Conservation (phyloP, 306 rosid genomes). For the Calophaca sinica region DNA sequence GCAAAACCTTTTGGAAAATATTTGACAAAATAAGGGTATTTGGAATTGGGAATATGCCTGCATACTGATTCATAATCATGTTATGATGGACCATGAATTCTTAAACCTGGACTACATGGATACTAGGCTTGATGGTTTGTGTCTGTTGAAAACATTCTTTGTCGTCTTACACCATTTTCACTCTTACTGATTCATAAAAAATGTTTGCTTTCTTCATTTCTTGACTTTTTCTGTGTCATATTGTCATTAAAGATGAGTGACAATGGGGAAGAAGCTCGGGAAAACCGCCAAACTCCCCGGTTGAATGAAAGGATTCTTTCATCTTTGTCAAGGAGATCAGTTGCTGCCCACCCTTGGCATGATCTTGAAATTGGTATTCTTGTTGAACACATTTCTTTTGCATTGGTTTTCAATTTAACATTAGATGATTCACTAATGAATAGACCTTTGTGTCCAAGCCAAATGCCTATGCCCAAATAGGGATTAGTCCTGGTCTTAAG, state of each 20-base stretch:
- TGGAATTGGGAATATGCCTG: not conserved
- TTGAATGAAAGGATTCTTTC: slow-evolving; percentile 96
- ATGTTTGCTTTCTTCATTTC: not conserved
- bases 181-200: slow-evolving; percentile 4
- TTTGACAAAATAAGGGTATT: not conserved
- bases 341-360: slow-evolving; percentile 99
- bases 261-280: slow-evolving; percentile 18
- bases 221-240: not conserved
- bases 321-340: slow-evolving; percentile 86
- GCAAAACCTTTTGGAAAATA: not conserved
- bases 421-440: slow-evolving; percentile 33
- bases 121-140: slow-evolving; percentile 27
- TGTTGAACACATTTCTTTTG: not conserved
- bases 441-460: too few relatives aligned
- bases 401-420: slow-evolving; percentile 14
- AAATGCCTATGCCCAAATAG: too few relatives aligned
- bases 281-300: slow-evolving; percentile 53
- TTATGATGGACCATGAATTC: slow-evolving; percentile 15
- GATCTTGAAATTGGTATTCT: slow-evolving; percentile 94
- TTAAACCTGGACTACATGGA: not conserved
- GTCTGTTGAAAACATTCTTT: not conserved
- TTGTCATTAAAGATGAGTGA: slow-evolving; percentile 60
- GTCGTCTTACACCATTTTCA: not conserved
- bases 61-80: not conserved
- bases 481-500: too few relatives aligned